phyloP scores from a whole-genome alignment of 192 early-diverging fungal species.

The Neocallimastix lanati region DNA sequence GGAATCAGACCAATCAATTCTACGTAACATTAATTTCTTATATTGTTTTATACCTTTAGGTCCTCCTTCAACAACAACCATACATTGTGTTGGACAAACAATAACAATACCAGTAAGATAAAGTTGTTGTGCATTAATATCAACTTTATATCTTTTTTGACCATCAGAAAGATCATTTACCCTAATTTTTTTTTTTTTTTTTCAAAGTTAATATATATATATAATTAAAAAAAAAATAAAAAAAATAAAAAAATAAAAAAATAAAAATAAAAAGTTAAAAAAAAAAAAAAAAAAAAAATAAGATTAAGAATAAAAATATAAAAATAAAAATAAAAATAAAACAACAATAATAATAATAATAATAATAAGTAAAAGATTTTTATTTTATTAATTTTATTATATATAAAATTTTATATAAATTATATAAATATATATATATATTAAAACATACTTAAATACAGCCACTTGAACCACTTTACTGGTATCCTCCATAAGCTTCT shows the following conservation, averaged over 20 bases:
- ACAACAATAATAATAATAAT: too few species aligned
- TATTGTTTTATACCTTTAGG: conserved; percentile 73
- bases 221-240: neutral
- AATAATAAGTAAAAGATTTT: too few species aligned
- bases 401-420: too few species aligned
- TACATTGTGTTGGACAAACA: conserved; percentile 44
- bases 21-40: conserved; percentile 87
- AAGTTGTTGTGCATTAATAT: conserved; percentile 70
- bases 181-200: too few species aligned
- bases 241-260: neutral
- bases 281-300: too few species aligned
- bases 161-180: conserved; percentile 58
- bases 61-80: conserved; percentile 89
- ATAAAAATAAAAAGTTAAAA: too few species aligned
- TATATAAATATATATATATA: too few species aligned
- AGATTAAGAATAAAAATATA: too few species aligned
- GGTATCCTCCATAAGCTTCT: conserved; percentile 58
- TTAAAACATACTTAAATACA: conserved; percentile 55
- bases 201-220: neutral
- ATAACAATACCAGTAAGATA: conserved; percentile 68
- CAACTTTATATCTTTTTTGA: conserved; percentile 79
- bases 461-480: conserved; percentile 49
- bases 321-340: too few species aligned
- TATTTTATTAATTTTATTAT: too few species aligned
- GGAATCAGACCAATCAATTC: conserved; percentile 77